A percentile compares a stretch with the other conserved stretches of the same genome.
phyloP scores from a whole-genome alignment of 257 asterid species.

The Voacanga thouarsii region DNA sequence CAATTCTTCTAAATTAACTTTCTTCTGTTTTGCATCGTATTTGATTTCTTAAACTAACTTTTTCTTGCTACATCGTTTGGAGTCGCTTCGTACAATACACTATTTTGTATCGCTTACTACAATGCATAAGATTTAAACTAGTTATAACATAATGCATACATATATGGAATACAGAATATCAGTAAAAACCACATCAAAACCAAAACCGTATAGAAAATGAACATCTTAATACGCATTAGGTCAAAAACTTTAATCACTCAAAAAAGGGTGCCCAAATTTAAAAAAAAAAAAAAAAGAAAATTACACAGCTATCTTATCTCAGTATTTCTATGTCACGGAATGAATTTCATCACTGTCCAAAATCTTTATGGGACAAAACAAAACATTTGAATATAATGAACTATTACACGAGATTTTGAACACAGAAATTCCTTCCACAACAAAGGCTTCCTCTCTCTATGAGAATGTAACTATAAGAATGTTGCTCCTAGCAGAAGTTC shows the following conservation, averaged over 20 bases:
- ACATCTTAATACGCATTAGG: not conserved
- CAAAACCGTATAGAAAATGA: no score
- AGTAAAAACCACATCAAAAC: no score
- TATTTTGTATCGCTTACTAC: no score
- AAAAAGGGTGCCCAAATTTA: not conserved
- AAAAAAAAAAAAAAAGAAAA: no score
- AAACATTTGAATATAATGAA: not conserved
- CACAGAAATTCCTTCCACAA: not conserved
- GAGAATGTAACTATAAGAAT: not conserved
- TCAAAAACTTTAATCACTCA: not conserved
- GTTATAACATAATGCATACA: no score
- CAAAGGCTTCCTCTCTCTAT: not conserved
- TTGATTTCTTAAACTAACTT: no score
- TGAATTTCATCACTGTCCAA: not conserved
- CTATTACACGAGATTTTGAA: not conserved
- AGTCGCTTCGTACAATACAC: no score
- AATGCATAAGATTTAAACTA: no score
- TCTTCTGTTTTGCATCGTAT: no score
- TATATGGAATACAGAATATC: no score
- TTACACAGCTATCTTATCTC: not conserved
- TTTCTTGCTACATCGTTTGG: no score
- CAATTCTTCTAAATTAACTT: no score
- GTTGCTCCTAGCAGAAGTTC: not conserved
- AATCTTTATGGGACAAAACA: not conserved
- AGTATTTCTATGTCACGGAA: not conserved